phyloP scores from a whole-genome alignment of 306 rosid genomes.

The Arachis stenosperma region DNA sequence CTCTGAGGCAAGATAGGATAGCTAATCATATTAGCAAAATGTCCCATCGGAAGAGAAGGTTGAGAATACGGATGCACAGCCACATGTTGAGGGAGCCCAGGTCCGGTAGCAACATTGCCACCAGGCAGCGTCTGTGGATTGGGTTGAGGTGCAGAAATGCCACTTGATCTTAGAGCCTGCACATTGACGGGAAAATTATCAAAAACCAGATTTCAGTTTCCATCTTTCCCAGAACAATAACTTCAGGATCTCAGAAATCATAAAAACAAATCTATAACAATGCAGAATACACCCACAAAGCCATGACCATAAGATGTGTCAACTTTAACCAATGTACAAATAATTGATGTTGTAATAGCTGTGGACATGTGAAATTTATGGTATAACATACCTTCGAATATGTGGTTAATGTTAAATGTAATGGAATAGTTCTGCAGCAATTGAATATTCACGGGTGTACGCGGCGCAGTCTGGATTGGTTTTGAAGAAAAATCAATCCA shows the following conservation, averaged over 20 bases:
- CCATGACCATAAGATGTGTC: background rate
- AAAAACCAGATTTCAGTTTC: conserved; percentile 9
- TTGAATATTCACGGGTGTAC: background rate
- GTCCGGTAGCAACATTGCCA: conserved; percentile 69
- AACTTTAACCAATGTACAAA: background rate
- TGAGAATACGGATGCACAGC: conserved; percentile 85
- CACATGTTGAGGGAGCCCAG: conserved; percentile 78
- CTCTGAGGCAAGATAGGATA: conserved; percentile 90
- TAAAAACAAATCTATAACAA: background rate
- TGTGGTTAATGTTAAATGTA: background rate
- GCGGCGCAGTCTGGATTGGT: too few species aligned
- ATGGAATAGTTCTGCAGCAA: conserved; percentile 5
- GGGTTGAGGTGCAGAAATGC: conserved; percentile 68
- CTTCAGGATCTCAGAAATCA: background rate
- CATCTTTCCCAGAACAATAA: conserved; percentile 1
- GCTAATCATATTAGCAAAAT: conserved; percentile 79
- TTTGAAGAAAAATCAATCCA: too few species aligned
- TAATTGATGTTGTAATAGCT: background rate
- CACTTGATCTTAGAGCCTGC: conserved; percentile 73
- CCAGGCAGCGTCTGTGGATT: conserved; percentile 63
- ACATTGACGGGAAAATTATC: conserved; percentile 28
- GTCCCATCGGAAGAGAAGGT: conserved; percentile 82
- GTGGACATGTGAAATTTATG: background rate
- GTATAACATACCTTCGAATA: background rate
- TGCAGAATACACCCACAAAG: background rate